Evolutionary conservation across 352 stramenopile species (phyloP), one percentile per base, ranked within the genome.

Genomic region (Globisporangium ultimum): DNA sequence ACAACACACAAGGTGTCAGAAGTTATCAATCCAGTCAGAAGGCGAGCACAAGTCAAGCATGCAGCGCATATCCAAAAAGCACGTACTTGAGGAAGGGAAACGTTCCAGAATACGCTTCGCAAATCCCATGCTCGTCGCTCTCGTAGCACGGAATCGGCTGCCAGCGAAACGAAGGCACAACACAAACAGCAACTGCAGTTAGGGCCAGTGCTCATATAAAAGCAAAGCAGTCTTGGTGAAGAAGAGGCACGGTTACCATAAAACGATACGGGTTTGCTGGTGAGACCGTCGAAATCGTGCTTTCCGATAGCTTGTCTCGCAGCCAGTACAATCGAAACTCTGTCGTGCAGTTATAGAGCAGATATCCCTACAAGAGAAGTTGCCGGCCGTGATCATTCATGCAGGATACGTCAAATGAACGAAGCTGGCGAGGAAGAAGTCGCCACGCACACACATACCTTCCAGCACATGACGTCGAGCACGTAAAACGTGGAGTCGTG

Each of bases 391-490:
- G 28, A n/a, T 21, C 53, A 20, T 1, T 28, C 8, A 51, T 54
- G 12, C n/a, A 49, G 5, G 17, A 63, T 10, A 21, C 15, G 14
- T 38, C 12, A 42, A 57, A 32, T 18, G 43, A 55, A n/a, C 52
- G 12, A 21, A 43, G 22, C 22, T 46, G 15, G 22, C 18, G 28
- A 48, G 21, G 34, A 22, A 17, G 11, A 54, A 34, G 7, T 11
- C 41, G 12, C 10, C 17, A 21, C n/a, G 17, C 24, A 40, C 17
- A 41, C 17, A 12, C 21, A 22, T 20, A 84, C 77, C 76, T 97
- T 97, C 91, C 91, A 98, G 72, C 86, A 96, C 85, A 97, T 93
- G 66, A 97, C 82, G 63, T 98, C 91, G n/a, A 97, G 61, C 34
- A 97, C 88, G 66, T 95, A 97, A 54, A 96, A 98, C 0, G 88